Base-by-base conservation (phyloP, 75 land plant species). In the Cryptomeria japonica region DNA sequence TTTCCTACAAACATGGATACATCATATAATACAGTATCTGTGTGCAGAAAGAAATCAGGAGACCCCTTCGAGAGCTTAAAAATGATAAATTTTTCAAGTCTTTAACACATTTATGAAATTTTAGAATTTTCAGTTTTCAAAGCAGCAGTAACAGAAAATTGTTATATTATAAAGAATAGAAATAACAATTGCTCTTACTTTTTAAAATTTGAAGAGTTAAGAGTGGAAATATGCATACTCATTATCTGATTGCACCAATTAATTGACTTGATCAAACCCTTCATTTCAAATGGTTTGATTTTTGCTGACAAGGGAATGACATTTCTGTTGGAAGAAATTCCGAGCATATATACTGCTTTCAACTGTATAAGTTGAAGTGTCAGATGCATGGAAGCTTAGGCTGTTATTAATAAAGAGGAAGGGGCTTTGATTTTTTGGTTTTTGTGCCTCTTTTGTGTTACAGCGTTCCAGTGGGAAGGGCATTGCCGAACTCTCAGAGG, bases 391-490 rank as follows among this genome's bases (percentile, higher is more conserved):
- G 51, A 82, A 44, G 32, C 53, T 82, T 42, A 42, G 31, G 49
- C 12, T 80, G 11, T 79, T 41, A 79, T 82, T 82, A 25, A n/a
- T n/a, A 13, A 5, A 46, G 31, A 28, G n/a, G 34, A 79, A 79
- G 14, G n/a, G 47, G 37, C 16, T 75, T 75, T 75, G 37, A 75
- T 34, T 34, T 75, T 34, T 75, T 75, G 34, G 77, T 5, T 64
- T 75, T 34, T 75, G 15, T 31, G 77, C 37, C 37, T 82, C 32
- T 46, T 46, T 28, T 46, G 25, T 82, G 32, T n/a, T 9, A 42
- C 84, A 82, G 84, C 84, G 84, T 82, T 82, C 84, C 14, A 82
- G 84, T 82, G 84, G 32, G 3, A 75, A 75, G 16, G 77, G 14
- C 11, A 82, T 82, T 82, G 51, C 84, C n/a, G 49, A 44, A 82